Conservation (phyloP, 1,139 yeast species). For the Yamadazyma buinensis region DNA sequence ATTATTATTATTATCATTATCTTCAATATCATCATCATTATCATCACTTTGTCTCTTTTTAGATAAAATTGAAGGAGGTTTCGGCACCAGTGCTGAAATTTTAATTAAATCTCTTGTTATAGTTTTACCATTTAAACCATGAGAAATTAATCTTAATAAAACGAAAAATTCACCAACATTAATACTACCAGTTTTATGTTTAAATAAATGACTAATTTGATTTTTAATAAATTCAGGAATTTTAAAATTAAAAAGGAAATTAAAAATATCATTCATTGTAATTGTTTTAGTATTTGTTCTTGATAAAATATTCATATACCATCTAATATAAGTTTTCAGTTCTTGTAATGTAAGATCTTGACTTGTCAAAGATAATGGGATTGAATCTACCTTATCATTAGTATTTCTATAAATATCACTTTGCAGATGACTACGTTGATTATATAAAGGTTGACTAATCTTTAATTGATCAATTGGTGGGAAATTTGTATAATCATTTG, state of each 20-base stretch:
- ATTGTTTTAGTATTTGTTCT: conserved; percentile 56
- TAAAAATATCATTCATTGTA: conserved; percentile 58
- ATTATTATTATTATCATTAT: not conserved
- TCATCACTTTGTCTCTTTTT: conserved; percentile 49
- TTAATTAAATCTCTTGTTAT: conserved; percentile 52
- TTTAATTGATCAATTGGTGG: not conserved
- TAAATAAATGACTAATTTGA: conserved; percentile 46
- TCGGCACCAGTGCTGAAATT: conserved; percentile 56
- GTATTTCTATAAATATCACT: not conserved
- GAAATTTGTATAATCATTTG: too few relatives aligned
- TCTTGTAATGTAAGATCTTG: conserved; percentile 63
- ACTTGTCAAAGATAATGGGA: conserved; percentile 61
- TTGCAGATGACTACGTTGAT: conserved; percentile 2
- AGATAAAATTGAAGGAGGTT: conserved; percentile 64
- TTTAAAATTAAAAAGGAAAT: conserved; percentile 59
- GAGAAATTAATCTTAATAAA: conserved; percentile 60
- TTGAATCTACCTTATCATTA: conserved; percentile 14
- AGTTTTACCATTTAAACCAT: conserved; percentile 42
- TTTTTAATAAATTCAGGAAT: conserved; percentile 41
- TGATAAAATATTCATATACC: conserved; percentile 70
- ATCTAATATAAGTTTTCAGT: conserved; percentile 66
- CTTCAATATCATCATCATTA: conserved; percentile 25
- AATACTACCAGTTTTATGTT: conserved; percentile 36
- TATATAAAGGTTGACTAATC: not conserved
- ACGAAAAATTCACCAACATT: conserved; percentile 79